Percentiles rank a stretch among this genome's conserved stretches.
Conservation (phyloP, 2,329 filamentous ascomycete genomes). For the Colletotrichum australisinense region DNA sequence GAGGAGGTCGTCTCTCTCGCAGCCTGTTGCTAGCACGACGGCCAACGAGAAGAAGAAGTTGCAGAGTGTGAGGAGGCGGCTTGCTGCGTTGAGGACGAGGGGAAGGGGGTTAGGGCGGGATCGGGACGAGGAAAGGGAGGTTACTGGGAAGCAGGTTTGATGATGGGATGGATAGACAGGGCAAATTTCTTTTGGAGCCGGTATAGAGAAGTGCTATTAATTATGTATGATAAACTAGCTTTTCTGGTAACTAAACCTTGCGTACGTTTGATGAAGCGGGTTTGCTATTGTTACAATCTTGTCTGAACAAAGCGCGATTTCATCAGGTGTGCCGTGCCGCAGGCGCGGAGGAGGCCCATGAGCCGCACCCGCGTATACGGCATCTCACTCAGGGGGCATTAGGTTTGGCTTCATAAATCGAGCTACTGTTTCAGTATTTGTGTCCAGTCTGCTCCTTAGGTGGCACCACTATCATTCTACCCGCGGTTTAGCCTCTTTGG, state of each 20-base stretch:
- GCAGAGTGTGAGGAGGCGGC: slow-evolving; percentile 9
- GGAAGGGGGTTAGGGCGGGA: not conserved
- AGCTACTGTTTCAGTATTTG: too few species aligned
- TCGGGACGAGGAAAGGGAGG: slow-evolving; percentile 23
- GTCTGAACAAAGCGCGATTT: not conserved
- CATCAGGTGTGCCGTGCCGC: not conserved
- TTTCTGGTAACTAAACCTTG: too few species aligned
- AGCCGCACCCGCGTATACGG: not conserved
- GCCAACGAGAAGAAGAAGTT: slow-evolving; percentile 17
- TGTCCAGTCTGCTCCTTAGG: too few species aligned
- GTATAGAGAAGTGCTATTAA: too few species aligned
- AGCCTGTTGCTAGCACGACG: slow-evolving; percentile 5
- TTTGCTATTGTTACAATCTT: not conserved
- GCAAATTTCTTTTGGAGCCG: too few species aligned
- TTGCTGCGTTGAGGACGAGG: slow-evolving; percentile 9
- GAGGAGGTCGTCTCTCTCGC: slow-evolving; percentile 20
- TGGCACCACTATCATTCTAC: not conserved
- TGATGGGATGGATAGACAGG: not conserved
- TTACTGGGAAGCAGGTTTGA: not conserved
- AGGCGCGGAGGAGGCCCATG: not conserved
- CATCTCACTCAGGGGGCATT: not conserved
- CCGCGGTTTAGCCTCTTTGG: not conserved
- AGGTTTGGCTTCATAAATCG: not conserved
- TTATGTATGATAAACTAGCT: too few species aligned
- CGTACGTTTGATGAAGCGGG: not conserved